Evolutionary conservation across 768 basidiomycete species (phyloP).

Genomic region (Macrolepiota fuliginosa): DNA sequence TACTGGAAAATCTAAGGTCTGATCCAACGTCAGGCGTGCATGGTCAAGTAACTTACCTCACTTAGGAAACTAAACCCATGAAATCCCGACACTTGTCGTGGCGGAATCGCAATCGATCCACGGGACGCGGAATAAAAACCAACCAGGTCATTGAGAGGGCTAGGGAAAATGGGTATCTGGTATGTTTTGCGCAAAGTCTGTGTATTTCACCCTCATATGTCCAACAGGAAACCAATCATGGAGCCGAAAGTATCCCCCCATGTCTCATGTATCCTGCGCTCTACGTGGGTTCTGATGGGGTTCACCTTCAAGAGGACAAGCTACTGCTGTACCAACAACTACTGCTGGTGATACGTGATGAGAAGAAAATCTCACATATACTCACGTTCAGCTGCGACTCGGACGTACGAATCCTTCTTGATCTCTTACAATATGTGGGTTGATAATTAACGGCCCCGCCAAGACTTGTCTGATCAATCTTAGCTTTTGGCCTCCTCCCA

Average conservation of each 20-base stretch:
- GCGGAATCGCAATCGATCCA: no score
- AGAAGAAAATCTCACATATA: neutral
- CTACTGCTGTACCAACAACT: neutral
- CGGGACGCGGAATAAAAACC: no score
- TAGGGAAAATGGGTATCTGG: no score
- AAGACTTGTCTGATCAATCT: neutral
- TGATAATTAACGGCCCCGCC: no score
- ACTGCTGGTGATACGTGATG: neutral
- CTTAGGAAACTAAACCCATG: no score
- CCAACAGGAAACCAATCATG: neutral
- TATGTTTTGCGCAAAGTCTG: no score
- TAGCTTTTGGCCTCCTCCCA: neutral
- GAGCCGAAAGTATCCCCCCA: neutral
- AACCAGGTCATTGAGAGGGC: no score
- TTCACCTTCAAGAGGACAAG: neutral
- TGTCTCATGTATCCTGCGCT: neutral
- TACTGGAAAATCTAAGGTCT: no score
- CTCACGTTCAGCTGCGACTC: neutral
- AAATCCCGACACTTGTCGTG: no score
- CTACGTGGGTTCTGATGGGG: neutral
- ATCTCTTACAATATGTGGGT: neutral
- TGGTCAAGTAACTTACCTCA: no score
- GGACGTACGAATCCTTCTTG: neutral
- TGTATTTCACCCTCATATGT: neutral
- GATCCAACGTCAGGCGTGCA: no score